Evolutionary conservation across 2,329 filamentous ascomycete genomes (phyloP), one percentile per base, ranked within the genome.

Genomic region (Ciborinia camelliae): DNA sequence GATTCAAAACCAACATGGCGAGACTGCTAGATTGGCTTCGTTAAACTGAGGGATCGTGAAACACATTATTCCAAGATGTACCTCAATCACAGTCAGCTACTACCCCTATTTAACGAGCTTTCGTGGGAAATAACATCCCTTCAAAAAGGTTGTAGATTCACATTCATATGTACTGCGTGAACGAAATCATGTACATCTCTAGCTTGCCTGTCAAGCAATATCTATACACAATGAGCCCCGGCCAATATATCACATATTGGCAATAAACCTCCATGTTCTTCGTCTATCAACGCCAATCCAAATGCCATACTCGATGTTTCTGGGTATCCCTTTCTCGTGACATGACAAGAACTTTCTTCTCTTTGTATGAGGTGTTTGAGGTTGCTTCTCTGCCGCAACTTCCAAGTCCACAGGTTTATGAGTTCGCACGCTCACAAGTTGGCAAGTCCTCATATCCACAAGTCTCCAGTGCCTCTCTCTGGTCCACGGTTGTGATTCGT

Each of bases 211-310:
- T 43, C 28, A 20, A 23, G 26, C 41, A 47, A 18, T 14, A 28
- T 35, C 28, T 58, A 35, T 58, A 35, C 43, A 32, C 55, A 47
- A 32, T 35, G 23, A 35, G n/a, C 28, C 41, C 45, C 28, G n/a
- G 41, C 55, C 30, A 32, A 35, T 26, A 45, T 58, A 35, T 18
- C 41, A 58, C 8, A 35, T 35, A 26, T 47, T 14, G 14, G 41
- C 30, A 35, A 47, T 35, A 30, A 47, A 18, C 28, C 54, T 35
- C 41, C 28, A 47, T 18, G 20, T 37, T 14, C 41, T 35, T 47
- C 55, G 2, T 59, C 55, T 59, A 26, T 59, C 35, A 59, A 59
- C 55, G 41, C 55, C 41, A 37, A 37, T 26, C 30, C 41, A 41
- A 35, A 59, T 59, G 41, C 20, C 41, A 59, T 35, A n/a, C 30